Evolutionary conservation across 345 rosid genomes (phyloP), one percentile per base, ranked within the genome.

Genomic region (Salix caprea): DNA sequence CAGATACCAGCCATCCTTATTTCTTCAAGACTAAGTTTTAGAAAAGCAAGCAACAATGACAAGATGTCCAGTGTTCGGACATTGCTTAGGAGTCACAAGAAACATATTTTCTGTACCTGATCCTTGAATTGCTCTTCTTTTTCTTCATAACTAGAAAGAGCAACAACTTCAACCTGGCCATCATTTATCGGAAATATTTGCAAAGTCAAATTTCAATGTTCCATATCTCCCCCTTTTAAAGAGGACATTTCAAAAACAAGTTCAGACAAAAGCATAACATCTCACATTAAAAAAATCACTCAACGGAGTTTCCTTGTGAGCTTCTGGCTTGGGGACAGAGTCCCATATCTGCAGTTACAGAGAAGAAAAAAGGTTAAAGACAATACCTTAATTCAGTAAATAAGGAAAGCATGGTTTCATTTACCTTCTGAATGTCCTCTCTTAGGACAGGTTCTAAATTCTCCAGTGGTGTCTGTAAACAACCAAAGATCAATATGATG

Each of bases 351-450:
- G 90, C 84, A 81, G 76, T 73, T 56, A 76, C 76, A 72, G 44
- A 77, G 69, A 69, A 14, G 30, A 50, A 36, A 71, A 75, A 74
- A 48, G 54, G 46, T 80, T 23, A 70, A 60, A 2, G 28, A 21
- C 12, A 7, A 18, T 6, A 23, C 7, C 2, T 18, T 13, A 50
- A 78, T 40, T 69, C 67, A 81, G 77, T 34, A 48, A 67, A 74
- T 75, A 42, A 67, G 75, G 74, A 76, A 74, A 78, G 48, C 82
- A 82, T 36, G 13, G 64, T 10, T 50, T 37, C 28, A 69, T 77
- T 78, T 69, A 91, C 98, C 98, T 96, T 96, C 80, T 96, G 97
- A 86, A 96, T 90, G 82, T 96, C 99, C 89, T 92, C 99, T 84
- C 97, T 89, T 73, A 96, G 84, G 39, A 94, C 89, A 74, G 99